These are phyloP conservation scores for Parmelia sp. DNA, from an alignment of 495 filamentous ascomycete genomes.

Conservation along the genomic window DNA sequence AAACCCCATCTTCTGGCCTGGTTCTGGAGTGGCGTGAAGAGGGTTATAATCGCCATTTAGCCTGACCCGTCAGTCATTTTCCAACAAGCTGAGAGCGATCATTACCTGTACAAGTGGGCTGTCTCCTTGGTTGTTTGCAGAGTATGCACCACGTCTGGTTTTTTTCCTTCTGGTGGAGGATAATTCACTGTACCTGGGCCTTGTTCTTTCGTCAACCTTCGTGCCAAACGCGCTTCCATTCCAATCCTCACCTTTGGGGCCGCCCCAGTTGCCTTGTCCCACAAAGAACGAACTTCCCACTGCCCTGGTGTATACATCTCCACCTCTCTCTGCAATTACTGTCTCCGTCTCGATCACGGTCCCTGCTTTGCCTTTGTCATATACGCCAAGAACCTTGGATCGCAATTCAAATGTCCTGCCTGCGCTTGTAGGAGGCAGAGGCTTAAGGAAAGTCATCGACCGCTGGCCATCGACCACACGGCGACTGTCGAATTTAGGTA, in stretches of 20 bases:
- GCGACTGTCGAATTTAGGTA: conserved; percentile 68
- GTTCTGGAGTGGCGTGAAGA: conserved; percentile 76
- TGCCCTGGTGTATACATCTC: conserved; percentile 65
- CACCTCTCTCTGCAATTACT: conserved; percentile 63
- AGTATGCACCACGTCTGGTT: conserved; percentile 67
- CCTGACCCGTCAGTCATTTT: conserved; percentile 29
- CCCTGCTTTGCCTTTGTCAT: conserved; percentile 84
- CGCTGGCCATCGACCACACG: conserved; percentile 83
- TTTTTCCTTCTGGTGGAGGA: conserved; percentile 62
- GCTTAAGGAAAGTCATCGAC: conserved; percentile 68
- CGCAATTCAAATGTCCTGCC: conserved; percentile 71
- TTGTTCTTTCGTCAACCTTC: conserved; percentile 23
- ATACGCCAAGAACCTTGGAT: conserved; percentile 76
- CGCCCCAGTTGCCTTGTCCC: conserved; percentile 81
- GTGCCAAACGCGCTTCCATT: neutral
- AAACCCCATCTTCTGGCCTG: conserved; percentile 83
- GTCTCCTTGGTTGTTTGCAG: conserved; percentile 62
- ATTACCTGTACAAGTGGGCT: conserved; percentile 63
- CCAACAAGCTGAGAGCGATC: neutral
- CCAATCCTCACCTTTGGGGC: conserved; percentile 61
- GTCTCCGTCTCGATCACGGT: conserved; percentile 77
- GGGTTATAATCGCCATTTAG: conserved; percentile 92
- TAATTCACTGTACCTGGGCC: conserved; percentile 67
- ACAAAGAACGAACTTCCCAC: conserved; percentile 70
- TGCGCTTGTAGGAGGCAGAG: conserved; percentile 63